Conservation (phyloP, 306 rosid genomes). For the Comarum palustre region DNA sequence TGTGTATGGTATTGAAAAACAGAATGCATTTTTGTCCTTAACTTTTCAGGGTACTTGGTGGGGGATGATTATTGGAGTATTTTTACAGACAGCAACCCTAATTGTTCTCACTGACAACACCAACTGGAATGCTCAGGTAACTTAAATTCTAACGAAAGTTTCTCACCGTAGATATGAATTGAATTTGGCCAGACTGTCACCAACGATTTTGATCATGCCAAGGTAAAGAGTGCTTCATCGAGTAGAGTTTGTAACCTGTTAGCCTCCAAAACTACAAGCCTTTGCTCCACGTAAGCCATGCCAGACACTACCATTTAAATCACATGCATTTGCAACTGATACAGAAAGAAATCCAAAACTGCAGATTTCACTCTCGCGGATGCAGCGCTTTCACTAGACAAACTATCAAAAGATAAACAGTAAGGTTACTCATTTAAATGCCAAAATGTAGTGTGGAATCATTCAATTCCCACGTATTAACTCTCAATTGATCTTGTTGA, state of each 20-base stretch:
- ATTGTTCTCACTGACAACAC: conserved; percentile 58
- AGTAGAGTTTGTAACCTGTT: not conserved
- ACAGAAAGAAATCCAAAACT: not conserved
- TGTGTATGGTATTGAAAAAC: not conserved
- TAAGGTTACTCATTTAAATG: not conserved
- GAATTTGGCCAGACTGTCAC: conserved; percentile 3
- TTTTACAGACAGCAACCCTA: conserved; percentile 56
- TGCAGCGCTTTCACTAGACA: not conserved
- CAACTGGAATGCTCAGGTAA: conserved; percentile 63
- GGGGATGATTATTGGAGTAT: conserved; percentile 73
- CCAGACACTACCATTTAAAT: not conserved
- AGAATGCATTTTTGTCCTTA: not conserved
- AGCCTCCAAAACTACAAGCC: not conserved
- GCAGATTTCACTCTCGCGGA: not conserved
- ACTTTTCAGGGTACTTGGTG: conserved; percentile 62
- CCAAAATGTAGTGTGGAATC: conserved; percentile 10
- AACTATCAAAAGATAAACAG: not conserved
- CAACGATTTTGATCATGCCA: not conserved
- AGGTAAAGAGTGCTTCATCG: not conserved
- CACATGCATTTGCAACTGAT: not conserved
- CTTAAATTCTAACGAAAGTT: not conserved
- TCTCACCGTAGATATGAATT: not conserved
- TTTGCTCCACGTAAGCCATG: not conserved
- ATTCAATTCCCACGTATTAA: not conserved
- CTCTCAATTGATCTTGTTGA: conserved; percentile 6